Base-by-base conservation (phyloP, 2,329 filamentous ascomycete species). In the Kalmusia sp. region DNA sequence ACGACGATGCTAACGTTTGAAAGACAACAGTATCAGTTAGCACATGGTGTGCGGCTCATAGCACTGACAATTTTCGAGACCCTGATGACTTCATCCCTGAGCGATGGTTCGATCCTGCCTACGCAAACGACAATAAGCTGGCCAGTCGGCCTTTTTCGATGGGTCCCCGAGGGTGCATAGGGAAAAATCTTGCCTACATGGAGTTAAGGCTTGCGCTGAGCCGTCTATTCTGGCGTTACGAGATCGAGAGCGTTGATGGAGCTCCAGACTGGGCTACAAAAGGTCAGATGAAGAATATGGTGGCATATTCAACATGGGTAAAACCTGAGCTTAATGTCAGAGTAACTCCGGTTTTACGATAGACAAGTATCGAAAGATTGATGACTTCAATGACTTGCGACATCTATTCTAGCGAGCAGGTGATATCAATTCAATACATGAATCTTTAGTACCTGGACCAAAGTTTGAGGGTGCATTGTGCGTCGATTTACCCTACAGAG, bases 231-330 rank as follows among this genome's bases (percentile, higher is more conserved):
- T 63, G 58, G 58, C 51, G 54, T 4, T 65, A 58, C 33, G 61
- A 65, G 41, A 33, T 65, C 19, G 46, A 46, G 14, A 63, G 48
- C 22, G 51, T 48, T 15, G 60, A 65, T 51, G 60, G 62, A 11
- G 62, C 62, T 9, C 52, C 49, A 28, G 53, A 55, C 34, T 64
- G 61, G 60, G 43, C 49, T 28, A 58, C 51, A 22, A 54, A 54
- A 31, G 61, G 61, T 7, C 60, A 64, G 45, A 63, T 64, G 58
- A 52, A 61, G 41, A 59, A 59, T 24, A 61, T 59, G 58, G 51
- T 44, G 40, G 56, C 58, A 19, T 59, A 60, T 45, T 49, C 39
- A 33, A 60, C 57, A 2, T 64, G 62, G 62, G 58, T 63, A 40
- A 64, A 64, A 49, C 62, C 60, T 6, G 56, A 63, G 27, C 40